Percentiles rank a stretch among this genome's conserved stretches.
Evolutionary conservation across 331 rosid species (phyloP).

Genomic region (Quercus lobata): DNA sequence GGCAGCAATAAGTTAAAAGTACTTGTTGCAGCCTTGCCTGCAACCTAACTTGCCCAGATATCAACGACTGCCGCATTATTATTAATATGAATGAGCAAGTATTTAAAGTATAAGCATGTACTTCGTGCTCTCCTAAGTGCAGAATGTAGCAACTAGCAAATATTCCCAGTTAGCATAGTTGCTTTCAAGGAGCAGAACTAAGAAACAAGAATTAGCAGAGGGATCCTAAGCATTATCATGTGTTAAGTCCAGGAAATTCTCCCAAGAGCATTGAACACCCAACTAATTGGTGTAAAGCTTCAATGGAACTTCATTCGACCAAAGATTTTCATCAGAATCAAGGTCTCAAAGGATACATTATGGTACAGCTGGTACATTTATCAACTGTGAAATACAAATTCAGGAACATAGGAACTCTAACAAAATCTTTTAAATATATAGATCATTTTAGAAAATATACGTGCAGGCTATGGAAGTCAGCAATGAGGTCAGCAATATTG

Average conservation of each 20-base stretch:
- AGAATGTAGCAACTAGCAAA: too few species aligned
- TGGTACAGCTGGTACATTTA: constrained; percentile 9
- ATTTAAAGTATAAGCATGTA: too few species aligned
- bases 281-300: background rate
- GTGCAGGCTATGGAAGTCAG: constrained; percentile 58
- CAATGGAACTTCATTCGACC: background rate
- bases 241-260: background rate
- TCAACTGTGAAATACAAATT: constrained; percentile 10
- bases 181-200: background rate
- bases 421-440: background rate
- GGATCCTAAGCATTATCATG: constrained; percentile 1
- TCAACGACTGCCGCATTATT: too few species aligned
- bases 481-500: constrained; percentile 64
- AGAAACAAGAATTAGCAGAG: background rate
- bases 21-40: too few species aligned
- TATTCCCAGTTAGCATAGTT: background rate
- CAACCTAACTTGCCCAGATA: too few species aligned
- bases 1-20: too few species aligned
- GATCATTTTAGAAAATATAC: constrained; percentile 45
- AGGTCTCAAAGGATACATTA: background rate
- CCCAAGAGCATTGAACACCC: background rate
- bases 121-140: too few species aligned
- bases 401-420: constrained; percentile 1
- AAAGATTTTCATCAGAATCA: background rate
- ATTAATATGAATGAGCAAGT: too few species aligned